Evolutionary conservation across 345 rosid species (phyloP).

Genomic region (Aethionema arabicum): DNA sequence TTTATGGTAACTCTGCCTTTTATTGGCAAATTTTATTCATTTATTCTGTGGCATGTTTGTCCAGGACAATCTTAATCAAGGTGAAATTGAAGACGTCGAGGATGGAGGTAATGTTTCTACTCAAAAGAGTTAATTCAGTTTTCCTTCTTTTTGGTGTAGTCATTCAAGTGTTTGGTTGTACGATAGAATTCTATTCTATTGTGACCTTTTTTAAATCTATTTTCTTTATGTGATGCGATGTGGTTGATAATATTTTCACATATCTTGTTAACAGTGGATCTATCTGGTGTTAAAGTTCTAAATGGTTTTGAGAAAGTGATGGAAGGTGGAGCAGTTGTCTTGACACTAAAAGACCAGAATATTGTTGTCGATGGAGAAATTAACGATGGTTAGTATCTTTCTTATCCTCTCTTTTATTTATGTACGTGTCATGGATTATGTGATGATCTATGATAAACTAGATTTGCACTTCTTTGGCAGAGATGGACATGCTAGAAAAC

Average conservation of each 20-base stretch:
- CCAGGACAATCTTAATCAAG: constrained; percentile 77
- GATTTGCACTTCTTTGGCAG: constrained; percentile 53
- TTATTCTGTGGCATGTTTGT: constrained; percentile 22
- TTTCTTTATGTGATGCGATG: constrained; percentile 20
- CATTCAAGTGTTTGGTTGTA: not conserved
- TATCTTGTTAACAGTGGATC: constrained; percentile 54
- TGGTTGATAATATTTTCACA: constrained; percentile 17
- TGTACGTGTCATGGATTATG: constrained; percentile 27
- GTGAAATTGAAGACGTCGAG: constrained; percentile 69
- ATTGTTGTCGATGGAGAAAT: constrained; percentile 81
- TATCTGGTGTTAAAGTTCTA: constrained; percentile 83
- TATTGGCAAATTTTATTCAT: constrained; percentile 15
- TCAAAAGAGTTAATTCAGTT: too few relatives aligned
- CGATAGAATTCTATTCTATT: constrained; percentile 7
- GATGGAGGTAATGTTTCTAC: constrained; percentile 37
- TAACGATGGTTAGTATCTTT: constrained; percentile 66
- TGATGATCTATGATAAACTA: constrained; percentile 39
- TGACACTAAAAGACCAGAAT: constrained; percentile 89
- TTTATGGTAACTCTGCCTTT: constrained; percentile 13
- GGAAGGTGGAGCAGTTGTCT: constrained; percentile 94
- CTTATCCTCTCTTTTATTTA: constrained; percentile 20
- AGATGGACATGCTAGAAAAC: constrained; percentile 95
- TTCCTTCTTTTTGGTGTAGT: not conserved
- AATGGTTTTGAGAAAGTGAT: constrained; percentile 91
- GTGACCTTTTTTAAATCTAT: constrained; percentile 8